phyloP scores from a whole-genome alignment of 2,329 filamentous ascomycete genomes.

The Onygenales sp. region DNA sequence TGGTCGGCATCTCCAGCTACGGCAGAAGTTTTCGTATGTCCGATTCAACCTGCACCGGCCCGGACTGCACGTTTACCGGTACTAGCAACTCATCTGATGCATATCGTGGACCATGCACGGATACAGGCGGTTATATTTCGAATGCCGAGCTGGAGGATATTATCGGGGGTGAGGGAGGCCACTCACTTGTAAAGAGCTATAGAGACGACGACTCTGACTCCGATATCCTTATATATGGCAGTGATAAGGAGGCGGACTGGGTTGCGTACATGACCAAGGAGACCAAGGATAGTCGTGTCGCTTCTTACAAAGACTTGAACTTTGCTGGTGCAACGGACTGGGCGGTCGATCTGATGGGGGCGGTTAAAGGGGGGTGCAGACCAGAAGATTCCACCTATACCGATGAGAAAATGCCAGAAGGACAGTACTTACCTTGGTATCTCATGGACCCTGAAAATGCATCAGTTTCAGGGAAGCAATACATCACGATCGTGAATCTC shows the following conservation, averaged over 20 bases:
- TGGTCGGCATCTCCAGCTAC: constrained; percentile 27
- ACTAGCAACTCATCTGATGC: constrained; percentile 17
- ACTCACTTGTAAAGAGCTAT: constrained; percentile 2
- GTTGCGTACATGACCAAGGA: constrained; percentile 11
- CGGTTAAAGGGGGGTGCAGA: not conserved
- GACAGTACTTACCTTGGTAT: not conserved
- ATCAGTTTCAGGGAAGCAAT: not conserved
- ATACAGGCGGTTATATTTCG: constrained; percentile 29
- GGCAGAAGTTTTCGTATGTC: constrained; percentile 28
- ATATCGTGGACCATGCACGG: constrained; percentile 25
- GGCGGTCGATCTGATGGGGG: constrained; percentile 18
- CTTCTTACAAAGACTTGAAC: constrained; percentile 11
- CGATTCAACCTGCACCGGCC: constrained; percentile 19
- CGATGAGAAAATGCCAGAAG: not conserved
- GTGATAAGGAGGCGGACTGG: constrained; percentile 7
- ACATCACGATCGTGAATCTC: not conserved
- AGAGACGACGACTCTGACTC: constrained; percentile 4
- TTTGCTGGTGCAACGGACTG: constrained; percentile 19
- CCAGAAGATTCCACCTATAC: not conserved
- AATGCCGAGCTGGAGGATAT: constrained; percentile 31
- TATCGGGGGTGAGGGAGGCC: constrained; percentile 7
- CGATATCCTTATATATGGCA: constrained; percentile 4
- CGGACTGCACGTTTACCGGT: constrained; percentile 26
- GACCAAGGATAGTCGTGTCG: constrained; percentile 11
- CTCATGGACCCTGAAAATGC: not conserved